These are phyloP conservation scores for Bolboschoenus planiculmis DNA, from an alignment of 176 grass and related monocot species.

Conservation along the genomic window DNA sequence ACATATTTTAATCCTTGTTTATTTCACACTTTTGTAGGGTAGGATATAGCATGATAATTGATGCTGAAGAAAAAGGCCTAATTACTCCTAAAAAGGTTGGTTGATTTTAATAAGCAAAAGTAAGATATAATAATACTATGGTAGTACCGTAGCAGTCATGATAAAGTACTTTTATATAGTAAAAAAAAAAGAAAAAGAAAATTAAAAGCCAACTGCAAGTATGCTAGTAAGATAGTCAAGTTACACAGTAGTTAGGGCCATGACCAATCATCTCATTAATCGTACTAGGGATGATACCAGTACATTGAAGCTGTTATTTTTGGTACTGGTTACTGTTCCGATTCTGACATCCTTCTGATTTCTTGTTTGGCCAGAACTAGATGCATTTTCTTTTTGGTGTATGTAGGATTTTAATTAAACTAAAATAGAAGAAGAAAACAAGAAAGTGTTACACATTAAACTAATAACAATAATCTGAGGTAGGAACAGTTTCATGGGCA, in stretches of 20 bases:
- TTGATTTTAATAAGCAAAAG: not conserved
- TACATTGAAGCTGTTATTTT: not conserved
- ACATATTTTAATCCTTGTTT: constrained; percentile 12
- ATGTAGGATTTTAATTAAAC: not conserved
- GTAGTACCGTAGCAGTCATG: not conserved
- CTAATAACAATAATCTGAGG: not conserved
- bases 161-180: not conserved
- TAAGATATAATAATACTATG: constrained; percentile 9
- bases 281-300: not conserved
- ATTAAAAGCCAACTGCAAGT: not conserved
- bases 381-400: not conserved
- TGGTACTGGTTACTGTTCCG: not conserved
- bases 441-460: not conserved
- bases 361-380: not conserved
- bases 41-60: constrained; percentile 83
- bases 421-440: not conserved
- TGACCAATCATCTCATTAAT: not conserved
- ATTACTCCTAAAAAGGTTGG: constrained; percentile 68
- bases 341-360: not conserved
- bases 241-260: not conserved
- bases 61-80: constrained; percentile 77
- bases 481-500: not conserved
- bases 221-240: not conserved
- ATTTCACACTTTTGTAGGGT: constrained; percentile 37
- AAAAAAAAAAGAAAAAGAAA: not conserved